Base-by-base conservation (phyloP, 2,329 filamentous ascomycete species). In the Alternaria sp. region DNA sequence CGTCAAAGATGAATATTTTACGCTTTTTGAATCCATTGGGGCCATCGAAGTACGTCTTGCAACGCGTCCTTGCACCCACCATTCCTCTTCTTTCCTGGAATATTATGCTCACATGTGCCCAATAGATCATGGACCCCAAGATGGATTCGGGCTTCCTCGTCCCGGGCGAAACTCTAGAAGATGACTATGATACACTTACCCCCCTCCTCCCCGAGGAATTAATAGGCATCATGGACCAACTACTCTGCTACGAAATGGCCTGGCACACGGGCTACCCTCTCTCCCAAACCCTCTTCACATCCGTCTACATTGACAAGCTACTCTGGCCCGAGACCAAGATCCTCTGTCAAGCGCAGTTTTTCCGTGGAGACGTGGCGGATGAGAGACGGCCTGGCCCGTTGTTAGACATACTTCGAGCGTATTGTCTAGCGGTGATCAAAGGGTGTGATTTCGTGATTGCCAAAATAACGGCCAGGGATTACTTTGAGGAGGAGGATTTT, bases 401-500 rank as follows among this genome's bases (percentile, higher is more conserved):
- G 40, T 60, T 77, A 4, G 81, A 86, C 43, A 85, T 95, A 1
- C 82, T 99, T 28, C 86, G 93, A 62, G 91, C 93, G 0, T 99
- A 97, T 75, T 97, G 94, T 71, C 79, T 97, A 5, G 92, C 89
- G 0, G 80, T 97, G 59, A 83, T 97, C 60, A 97, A 97, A 76
- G 88, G 89, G 22, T 97, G 93, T 74, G 88, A 89, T 64, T 88
- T 89, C 69, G 92, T 96, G 12, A 92, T 95, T 64, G 84, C 89
- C 51, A 87, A 89, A 46, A 90, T 98, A 63, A 89, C 88, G 55
- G 85, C 85, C n/a, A 92, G 97, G 76, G 90, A 96, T 69, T 97
- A 90, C 75, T 98, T 94, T 71, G 95, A 99, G 90, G 95, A 99
- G 80, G 95, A 99, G 79, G 95, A 99, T 74, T 97, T 99, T 75